phyloP scores from a whole-genome alignment of 345 rosid species.

The Eucalyptus erythrocorys region DNA sequence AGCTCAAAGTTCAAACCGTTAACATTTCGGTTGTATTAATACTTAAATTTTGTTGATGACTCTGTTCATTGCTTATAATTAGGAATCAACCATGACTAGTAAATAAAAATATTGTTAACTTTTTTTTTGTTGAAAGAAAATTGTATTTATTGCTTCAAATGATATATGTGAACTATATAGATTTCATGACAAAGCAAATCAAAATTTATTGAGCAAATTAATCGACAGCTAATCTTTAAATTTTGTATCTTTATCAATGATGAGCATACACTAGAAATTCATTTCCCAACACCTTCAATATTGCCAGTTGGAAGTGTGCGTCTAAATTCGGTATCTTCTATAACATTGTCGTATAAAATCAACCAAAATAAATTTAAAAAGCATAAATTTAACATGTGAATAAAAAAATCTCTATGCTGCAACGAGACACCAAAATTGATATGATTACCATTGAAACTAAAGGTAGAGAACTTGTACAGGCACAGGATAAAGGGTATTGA shows the following conservation, averaged over 20 bases:
- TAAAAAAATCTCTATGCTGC: too few species aligned
- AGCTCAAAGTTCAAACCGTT: background rate
- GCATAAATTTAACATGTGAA: background rate
- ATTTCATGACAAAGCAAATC: background rate
- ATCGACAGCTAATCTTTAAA: accelerated
- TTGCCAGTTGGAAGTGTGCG: accelerated
- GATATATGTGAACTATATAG: background rate
- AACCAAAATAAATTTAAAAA: too few species aligned
- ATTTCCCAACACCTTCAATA: too few species aligned
- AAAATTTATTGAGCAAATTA: too few species aligned
- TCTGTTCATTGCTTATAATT: background rate
- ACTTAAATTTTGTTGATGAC: background rate
- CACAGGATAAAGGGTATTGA: background rate
- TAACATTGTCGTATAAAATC: too few species aligned
- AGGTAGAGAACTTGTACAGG: background rate
- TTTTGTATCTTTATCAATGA: background rate
- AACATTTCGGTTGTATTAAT: background rate
- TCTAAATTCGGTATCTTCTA: too few species aligned
- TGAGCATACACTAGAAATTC: too few species aligned
- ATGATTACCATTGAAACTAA: too few species aligned
- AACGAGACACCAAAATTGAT: background rate
- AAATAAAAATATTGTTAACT: background rate
- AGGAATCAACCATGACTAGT: background rate
- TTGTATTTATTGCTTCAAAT: too few species aligned
- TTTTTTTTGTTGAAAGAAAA: too few species aligned